Base-by-base conservation (phyloP, 495 filamentous ascomycete species). In the Hypomontagnella submonticulosa region DNA sequence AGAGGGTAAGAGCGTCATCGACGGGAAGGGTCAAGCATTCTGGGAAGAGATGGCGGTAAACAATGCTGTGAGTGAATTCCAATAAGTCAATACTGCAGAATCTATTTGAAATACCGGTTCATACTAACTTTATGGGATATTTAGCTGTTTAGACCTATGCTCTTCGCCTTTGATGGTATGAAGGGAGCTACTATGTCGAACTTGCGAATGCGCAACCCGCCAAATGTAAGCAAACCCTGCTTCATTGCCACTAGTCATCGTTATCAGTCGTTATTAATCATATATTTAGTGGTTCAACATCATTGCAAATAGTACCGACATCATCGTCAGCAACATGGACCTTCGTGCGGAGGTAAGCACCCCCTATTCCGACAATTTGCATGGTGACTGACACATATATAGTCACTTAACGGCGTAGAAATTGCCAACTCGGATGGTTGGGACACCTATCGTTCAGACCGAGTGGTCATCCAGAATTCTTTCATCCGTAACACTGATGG, bases 391-490 rank as follows among this genome's bases (percentile, higher is more conserved):
- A 86, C 61, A 38, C 4, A 0, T 8, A 19, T 37, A 56, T 48
- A 67, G 65, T 68, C 65, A 16, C 41, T 68, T 6, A 63, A 63
- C 18, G 37, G 15, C 0, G 49, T 57, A 2, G 59, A 68, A n/a
- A 68, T 68, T n/a, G 34, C 65, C 23, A 90, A 89, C 80, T 90
- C 89, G 40, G 88, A 90, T 73, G 88, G 87, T 38, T 89, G 87
- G 88, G 89, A 90, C 68, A 85, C 85, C 3, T 91, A 90, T 70
- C 82, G 87, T 9, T 87, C 83, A 8, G 72, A 74, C 0, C 84
- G 85, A 34, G 83, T 89, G 51, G 83, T 87, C 1, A 90, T 91
- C 40, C 88, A 90, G 67, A 84, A 92, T 71, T 88, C 85, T 1
- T 77, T 83, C 13, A 83, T 92, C 52, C 80, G 88, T 67, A 91